Base-by-base conservation (phyloP, 805 yeast genomes). In the Candida arabinofermentans region DNA sequence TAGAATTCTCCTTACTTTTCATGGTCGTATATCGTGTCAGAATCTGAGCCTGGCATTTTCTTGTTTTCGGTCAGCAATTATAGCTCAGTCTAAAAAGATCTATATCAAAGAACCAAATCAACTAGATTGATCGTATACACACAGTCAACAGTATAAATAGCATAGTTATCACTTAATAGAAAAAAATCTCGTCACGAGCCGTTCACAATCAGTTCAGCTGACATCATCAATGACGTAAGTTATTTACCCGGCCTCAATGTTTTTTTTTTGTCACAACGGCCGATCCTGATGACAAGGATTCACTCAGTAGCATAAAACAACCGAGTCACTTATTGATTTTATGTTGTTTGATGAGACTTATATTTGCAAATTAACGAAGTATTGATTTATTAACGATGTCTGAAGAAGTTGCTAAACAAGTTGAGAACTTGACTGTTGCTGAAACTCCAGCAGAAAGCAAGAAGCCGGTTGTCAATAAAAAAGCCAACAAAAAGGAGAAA, bases 391-490 rank as follows among this genome's bases (percentile, higher is more conserved):
- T 29, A 29, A 16, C 13, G 13, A 55, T 56, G 61, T 48, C 70
- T 40, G 75, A 70, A 51, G 74, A 71, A 54, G 67, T 75, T 43
- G 69, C 68, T 41, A 69, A 69, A 42, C 68, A 79, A 59, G 75
- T 76, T 24, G 72, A 71, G 44, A 63, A 41, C 14, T 41, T 49
- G 39, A 39, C 53, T 7, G 50, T 44, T 19, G 32, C 37, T 21
- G 49, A 47, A 23, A 45, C 37, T 24, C 51, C 27, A 47, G 50
- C 26, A 43, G 50, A 12, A 42, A 49, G 27, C 43, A 43, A 26
- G 48, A 47, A 33, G 24, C 24, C 40, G 13, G 24, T n/a, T 27
- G 13, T 36, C 13, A 24, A 24, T 30, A 51, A 53, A 48, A 56
- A 54, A 48, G 52, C 48, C 35, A 55, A 56, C 44, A 58, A 62